Conservation (phyloP, 176 grass and related monocot genomes). For the Hordeum marinum region DNA sequence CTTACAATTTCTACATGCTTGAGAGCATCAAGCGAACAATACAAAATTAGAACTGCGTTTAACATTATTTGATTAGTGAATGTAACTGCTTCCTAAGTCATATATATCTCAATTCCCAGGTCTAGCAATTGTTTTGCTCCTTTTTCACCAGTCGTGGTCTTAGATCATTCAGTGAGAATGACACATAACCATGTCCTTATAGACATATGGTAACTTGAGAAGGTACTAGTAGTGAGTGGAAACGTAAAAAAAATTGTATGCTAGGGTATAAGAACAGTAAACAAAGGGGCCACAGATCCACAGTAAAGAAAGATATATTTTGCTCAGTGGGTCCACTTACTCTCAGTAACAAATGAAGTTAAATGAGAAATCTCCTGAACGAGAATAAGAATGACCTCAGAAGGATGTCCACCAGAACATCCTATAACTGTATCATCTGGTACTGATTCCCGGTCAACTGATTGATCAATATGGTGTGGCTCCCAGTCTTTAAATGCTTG, state of each 20-base stretch:
- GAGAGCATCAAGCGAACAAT: not conserved
- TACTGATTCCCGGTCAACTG: conserved; percentile 39
- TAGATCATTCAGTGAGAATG: not conserved
- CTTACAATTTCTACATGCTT: conserved; percentile 12
- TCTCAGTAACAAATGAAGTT: conserved; percentile 65
- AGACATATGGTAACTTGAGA: conserved; percentile 10
- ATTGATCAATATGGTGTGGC: conserved; percentile 44
- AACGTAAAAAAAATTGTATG: conserved; percentile 4
- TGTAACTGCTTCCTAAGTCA: conserved; percentile 9
- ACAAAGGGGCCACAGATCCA: not conserved
- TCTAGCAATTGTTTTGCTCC: not conserved
- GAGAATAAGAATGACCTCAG: conserved; percentile 91
- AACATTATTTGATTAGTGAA: not conserved
- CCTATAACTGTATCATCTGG: conserved; percentile 63
- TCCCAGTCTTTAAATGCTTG: conserved; percentile 91
- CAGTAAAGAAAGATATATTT: not conserved
- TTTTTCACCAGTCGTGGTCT: not conserved
- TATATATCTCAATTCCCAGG: not conserved
- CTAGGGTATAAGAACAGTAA: conserved; percentile 11
- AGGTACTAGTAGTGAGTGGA: not conserved
- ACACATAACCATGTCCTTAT: not conserved
- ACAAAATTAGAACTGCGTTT: not conserved
- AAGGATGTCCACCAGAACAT: conserved; percentile 89
- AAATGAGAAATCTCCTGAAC: conserved; percentile 77
- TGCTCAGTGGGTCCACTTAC: conserved; percentile 58